A percentile compares a stretch with the other conserved stretches of the same genome.
These are phyloP conservation scores for Arthroderma sp. DNA, from an alignment of 2,329 filamentous ascomycete genomes.

Conservation along the genomic window DNA sequence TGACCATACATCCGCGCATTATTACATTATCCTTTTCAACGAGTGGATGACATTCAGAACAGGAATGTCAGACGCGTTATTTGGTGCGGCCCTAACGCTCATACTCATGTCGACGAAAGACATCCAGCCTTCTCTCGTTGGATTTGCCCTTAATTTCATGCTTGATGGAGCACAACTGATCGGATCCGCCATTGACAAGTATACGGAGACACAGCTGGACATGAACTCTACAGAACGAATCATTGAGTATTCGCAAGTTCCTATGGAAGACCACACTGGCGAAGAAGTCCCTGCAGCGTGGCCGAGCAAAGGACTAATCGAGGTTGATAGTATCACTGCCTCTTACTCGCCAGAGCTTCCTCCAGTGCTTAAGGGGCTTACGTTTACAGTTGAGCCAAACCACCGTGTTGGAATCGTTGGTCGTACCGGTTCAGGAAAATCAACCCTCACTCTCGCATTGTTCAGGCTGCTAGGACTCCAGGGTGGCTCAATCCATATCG, in stretches of 20 bases:
- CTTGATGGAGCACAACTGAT: background rate
- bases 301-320: conserved; percentile 5
- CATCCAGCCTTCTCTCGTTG: conserved; percentile 3
- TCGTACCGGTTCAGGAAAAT: conserved; percentile 88
- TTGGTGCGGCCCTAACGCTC: background rate
- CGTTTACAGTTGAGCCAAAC: conserved; percentile 69
- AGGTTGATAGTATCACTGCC: conserved; percentile 76
- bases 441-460: conserved; percentile 79
- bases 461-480: conserved; percentile 90
- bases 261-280: background rate
- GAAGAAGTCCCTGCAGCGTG: background rate
- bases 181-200: background rate
- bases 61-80: background rate
- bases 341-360: conserved; percentile 82
- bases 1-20: background rate
- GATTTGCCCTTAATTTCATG: conserved; percentile 6
- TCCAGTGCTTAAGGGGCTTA: conserved; percentile 81
- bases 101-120: conserved; percentile 1
- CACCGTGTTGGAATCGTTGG: conserved; percentile 96
- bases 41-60: conserved; percentile 4
- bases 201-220: background rate
- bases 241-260: conserved; percentile 2
- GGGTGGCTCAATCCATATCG: conserved; percentile 47
- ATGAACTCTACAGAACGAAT: conserved; percentile 7
- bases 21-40: conserved; percentile 4